A percentile compares a stretch with the other conserved stretches of the same genome.
Evolutionary conservation across 495 filamentous ascomycete genomes (phyloP).

Genomic region (Jackrogersella multiformis): DNA sequence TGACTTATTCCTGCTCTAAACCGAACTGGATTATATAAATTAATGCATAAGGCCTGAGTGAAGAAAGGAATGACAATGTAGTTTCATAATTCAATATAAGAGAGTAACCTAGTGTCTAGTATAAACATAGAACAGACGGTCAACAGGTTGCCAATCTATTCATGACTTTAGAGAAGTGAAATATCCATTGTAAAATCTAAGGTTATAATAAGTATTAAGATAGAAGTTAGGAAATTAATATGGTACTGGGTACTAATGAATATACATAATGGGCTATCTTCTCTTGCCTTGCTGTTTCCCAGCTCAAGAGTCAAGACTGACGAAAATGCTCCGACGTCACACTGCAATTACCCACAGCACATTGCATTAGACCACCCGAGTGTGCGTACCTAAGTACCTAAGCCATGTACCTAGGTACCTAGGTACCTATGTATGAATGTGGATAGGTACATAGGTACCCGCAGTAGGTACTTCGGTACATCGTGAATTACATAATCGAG

Average conservation of each 20-base stretch:
- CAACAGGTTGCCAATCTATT: background rate
- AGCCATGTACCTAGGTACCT: background rate
- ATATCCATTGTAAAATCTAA: too few relatives aligned
- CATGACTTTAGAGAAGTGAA: background rate
- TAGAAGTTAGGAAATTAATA: too few relatives aligned
- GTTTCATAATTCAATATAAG: background rate
- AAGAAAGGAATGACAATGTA: background rate
- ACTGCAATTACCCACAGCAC: slow-evolving; percentile 3
- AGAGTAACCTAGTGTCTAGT: background rate
- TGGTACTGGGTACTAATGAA: too few relatives aligned
- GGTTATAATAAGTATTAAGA: too few relatives aligned
- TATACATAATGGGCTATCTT: background rate
- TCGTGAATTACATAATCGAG: slow-evolving; percentile 24
- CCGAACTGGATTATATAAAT: background rate
- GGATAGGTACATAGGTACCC: background rate
- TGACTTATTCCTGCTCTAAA: background rate
- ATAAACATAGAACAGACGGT: background rate
- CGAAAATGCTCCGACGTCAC: slow-evolving; percentile 22
- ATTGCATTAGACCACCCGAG: background rate
- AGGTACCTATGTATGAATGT: background rate
- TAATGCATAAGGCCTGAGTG: background rate
- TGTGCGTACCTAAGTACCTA: background rate
- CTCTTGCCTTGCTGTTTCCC: background rate
- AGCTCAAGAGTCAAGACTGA: background rate
- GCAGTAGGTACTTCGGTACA: background rate